Conservation (phyloP, 108 stramenopile species). For the Pseudonitzschia delicatissima region DNA sequence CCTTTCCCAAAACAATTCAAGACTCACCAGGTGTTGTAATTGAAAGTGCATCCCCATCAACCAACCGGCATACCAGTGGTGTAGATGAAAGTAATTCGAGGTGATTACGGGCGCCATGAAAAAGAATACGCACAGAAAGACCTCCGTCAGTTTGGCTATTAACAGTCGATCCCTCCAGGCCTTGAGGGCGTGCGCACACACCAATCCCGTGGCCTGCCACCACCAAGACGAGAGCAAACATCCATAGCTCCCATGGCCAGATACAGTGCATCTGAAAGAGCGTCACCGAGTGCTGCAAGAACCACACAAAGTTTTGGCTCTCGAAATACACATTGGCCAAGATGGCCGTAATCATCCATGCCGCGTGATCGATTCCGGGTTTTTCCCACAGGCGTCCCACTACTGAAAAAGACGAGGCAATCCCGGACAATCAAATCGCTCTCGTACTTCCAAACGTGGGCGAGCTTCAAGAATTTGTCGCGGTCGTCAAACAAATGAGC, state of each 20-base stretch:
- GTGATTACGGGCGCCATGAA: slow-evolving; percentile 43
- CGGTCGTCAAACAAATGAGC: slow-evolving; percentile 25
- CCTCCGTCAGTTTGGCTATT: slow-evolving; percentile 42
- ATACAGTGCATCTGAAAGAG: slow-evolving; percentile 68
- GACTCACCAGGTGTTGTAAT: slow-evolving; percentile 28
- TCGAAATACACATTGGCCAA: slow-evolving; percentile 47
- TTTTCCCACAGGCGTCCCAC: slow-evolving; percentile 58
- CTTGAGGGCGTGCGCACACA: slow-evolving; percentile 25
- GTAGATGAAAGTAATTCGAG: slow-evolving; percentile 63
- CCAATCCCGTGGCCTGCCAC: slow-evolving; percentile 33
- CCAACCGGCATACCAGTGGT: slow-evolving; percentile 68
- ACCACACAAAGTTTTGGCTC: slow-evolving; percentile 42
- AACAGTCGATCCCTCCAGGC: slow-evolving; percentile 37
- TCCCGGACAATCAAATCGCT: slow-evolving; percentile 52
- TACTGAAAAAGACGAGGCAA: slow-evolving; percentile 57
- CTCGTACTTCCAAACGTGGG: slow-evolving; percentile 52
- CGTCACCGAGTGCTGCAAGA: slow-evolving; percentile 62
- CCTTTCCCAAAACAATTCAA: too few relatives aligned
- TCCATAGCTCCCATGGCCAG: slow-evolving; percentile 65
- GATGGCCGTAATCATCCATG: slow-evolving; percentile 41
- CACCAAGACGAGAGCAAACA: slow-evolving; percentile 46
- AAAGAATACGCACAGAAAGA: slow-evolving; percentile 28
- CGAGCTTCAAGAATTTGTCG: slow-evolving; percentile 41
- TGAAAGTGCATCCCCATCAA: slow-evolving; percentile 61
- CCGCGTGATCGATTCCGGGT: slow-evolving; percentile 42